phyloP scores from a whole-genome alignment of 495 filamentous ascomycete genomes.

The Hypoxylon subgilvum region DNA sequence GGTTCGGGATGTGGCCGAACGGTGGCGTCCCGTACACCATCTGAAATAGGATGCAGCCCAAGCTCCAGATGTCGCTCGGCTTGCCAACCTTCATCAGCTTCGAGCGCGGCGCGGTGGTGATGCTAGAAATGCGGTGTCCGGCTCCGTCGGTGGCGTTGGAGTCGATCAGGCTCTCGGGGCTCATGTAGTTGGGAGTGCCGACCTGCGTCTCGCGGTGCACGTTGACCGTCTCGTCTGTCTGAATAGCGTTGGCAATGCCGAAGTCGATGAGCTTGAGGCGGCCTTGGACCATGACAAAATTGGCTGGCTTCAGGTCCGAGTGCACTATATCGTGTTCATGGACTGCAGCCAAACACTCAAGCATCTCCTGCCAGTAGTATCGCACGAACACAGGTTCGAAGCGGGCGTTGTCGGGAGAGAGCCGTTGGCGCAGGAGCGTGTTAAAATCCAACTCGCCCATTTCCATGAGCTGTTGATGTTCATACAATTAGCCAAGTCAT shows the following conservation, averaged over 20 bases:
- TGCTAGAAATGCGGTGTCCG: constrained; percentile 41
- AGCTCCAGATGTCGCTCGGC: constrained; percentile 91
- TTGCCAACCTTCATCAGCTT: constrained; percentile 96
- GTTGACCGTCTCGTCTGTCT: constrained; percentile 91
- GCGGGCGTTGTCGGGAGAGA: constrained; percentile 72
- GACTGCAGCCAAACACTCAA: constrained; percentile 89
- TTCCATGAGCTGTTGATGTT: constrained; percentile 79
- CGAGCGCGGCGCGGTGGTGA: constrained; percentile 53
- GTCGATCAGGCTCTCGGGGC: constrained; percentile 89
- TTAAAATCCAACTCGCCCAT: constrained; percentile 95
- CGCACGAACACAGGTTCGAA: constrained; percentile 92
- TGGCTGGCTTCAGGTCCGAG: constrained; percentile 94
- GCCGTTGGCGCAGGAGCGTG: constrained; percentile 73
- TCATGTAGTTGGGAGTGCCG: constrained; percentile 99
- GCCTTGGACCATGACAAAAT: constrained; percentile 87
- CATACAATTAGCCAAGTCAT: constrained; percentile 12
- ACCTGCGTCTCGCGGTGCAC: constrained; percentile 95
- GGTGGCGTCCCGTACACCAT: constrained; percentile 94
- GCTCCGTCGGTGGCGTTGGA: constrained; percentile 69
- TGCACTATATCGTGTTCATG: constrained; percentile 91
- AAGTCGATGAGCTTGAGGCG: constrained; percentile 90
- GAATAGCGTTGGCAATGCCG: constrained; percentile 95
- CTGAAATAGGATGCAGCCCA: constrained; percentile 96
- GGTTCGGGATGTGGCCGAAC: constrained; percentile 88
- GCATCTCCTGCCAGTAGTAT: constrained; percentile 99